These are phyloP conservation scores for Zelopaecilomyces penicillatus DNA, from an alignment of 2,329 filamentous ascomycete genomes.

Conservation along the genomic window DNA sequence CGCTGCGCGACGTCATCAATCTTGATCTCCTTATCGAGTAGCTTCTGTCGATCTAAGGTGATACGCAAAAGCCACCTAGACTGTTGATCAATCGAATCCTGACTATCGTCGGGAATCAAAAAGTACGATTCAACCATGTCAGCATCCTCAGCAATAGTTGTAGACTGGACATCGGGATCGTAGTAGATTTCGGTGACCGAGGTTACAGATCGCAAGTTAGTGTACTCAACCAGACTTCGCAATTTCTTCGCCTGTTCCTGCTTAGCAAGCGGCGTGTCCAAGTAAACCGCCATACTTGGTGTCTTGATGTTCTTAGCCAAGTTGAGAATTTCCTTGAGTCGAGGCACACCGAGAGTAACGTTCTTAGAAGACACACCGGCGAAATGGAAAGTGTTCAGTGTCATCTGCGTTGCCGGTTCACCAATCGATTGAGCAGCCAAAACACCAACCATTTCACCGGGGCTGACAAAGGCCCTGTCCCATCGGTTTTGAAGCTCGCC, in stretches of 20 bases:
- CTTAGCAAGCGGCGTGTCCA: conserved; percentile 54
- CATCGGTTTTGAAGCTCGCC: conserved; percentile 88
- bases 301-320: conserved; percentile 98
- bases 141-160: conserved; percentile 75
- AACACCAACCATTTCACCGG: conserved; percentile 98
- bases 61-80: conserved; percentile 95
- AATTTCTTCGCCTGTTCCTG: conserved; percentile 79
- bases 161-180: conserved; percentile 80
- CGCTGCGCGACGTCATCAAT: conserved; percentile 84
- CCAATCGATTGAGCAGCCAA: conserved; percentile 96
- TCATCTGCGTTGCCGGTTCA: conserved; percentile 99
- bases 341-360: conserved; percentile 95
- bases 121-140: conserved; percentile 98
- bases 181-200: conserved; percentile 95
- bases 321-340: conserved; percentile 98
- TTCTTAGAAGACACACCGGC: conserved; percentile 99
- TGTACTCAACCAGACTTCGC: conserved; percentile 87
- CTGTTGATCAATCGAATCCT: conserved; percentile 58
- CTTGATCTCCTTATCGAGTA: conserved; percentile 87
- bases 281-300: conserved; percentile 89
- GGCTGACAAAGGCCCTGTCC: conserved; percentile 74
- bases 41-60: conserved; percentile 83
- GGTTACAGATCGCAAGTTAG: conserved; percentile 83
- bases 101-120: conserved; percentile 74
- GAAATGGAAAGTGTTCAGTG: conserved; percentile 98